A percentile compares a stretch with the other conserved stretches of the same genome.
phyloP scores from a whole-genome alignment of 176 grass and related monocot species.

The Carex scoparia region DNA sequence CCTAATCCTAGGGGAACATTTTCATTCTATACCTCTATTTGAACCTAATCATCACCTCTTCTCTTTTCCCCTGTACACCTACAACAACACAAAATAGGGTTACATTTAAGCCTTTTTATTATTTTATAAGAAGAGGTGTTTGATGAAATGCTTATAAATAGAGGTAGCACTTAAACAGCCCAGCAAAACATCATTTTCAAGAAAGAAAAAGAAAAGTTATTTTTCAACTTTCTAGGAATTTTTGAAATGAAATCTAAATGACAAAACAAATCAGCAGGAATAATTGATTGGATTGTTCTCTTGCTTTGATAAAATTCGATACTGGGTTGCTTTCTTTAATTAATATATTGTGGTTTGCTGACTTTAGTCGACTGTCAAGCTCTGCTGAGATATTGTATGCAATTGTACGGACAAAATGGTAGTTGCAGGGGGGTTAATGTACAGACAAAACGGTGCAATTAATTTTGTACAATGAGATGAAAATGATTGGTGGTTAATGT shows the following conservation, averaged over 20 bases:
- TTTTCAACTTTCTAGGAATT: not conserved
- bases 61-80: too few species aligned
- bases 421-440: not conserved
- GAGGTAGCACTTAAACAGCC: too few species aligned
- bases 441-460: not conserved
- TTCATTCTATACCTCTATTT: too few species aligned
- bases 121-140: too few species aligned
- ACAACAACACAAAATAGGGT: too few species aligned
- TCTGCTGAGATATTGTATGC: not conserved
- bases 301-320: not conserved
- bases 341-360: not conserved
- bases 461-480: not conserved
- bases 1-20: too few species aligned
- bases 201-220: not conserved
- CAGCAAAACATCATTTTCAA: not conserved
- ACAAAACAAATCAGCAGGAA: not conserved
- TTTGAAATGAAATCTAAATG: not conserved
- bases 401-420: not conserved
- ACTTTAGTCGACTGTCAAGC: not conserved
- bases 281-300: not conserved
- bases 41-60: too few species aligned
- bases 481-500: constrained; percentile 1
- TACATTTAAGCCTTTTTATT: too few species aligned
- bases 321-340: not conserved
- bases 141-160: too few species aligned